phyloP scores from a whole-genome alignment of 192 early-diverging fungal species.

The Backusella mclennaniae region DNA sequence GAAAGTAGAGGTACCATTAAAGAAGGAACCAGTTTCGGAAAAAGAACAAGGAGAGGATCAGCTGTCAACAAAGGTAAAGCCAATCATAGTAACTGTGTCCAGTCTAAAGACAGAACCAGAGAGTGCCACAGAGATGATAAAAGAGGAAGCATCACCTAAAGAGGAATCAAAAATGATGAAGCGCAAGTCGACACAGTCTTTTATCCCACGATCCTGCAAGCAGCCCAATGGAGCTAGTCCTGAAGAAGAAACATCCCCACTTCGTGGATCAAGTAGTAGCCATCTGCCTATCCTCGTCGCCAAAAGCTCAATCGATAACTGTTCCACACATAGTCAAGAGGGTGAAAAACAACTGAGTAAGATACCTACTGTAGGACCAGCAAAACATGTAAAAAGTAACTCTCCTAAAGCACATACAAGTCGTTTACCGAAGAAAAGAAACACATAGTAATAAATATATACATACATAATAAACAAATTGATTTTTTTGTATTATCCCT shows the following conservation, averaged over 20 bases:
- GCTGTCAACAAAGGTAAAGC: neutral
- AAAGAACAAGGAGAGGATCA: neutral
- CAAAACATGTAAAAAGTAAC: conserved; percentile 1
- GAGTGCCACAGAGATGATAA: neutral
- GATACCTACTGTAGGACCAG: neutral
- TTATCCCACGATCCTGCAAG: conserved; percentile 4
- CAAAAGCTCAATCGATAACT: neutral
- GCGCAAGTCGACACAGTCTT: neutral
- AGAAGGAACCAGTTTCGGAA: neutral
- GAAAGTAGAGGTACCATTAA: neutral
- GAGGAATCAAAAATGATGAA: conserved; percentile 1
- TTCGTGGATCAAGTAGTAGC: neutral
- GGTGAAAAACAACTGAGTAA: neutral
- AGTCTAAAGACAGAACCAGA: neutral
- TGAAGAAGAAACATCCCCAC: neutral
- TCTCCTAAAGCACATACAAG: neutral
- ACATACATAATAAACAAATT: neutral
- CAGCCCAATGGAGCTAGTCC: neutral
- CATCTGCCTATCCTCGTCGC: neutral
- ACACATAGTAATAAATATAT: neutral
- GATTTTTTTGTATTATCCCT: neutral
- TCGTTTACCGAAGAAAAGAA: neutral
- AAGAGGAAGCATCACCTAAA: neutral
- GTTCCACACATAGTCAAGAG: neutral
- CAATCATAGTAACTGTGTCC: neutral